These are phyloP conservation scores for Tephrocybe sp. DNA, from an alignment of 768 basidiomycete species.

Conservation along the genomic window DNA sequence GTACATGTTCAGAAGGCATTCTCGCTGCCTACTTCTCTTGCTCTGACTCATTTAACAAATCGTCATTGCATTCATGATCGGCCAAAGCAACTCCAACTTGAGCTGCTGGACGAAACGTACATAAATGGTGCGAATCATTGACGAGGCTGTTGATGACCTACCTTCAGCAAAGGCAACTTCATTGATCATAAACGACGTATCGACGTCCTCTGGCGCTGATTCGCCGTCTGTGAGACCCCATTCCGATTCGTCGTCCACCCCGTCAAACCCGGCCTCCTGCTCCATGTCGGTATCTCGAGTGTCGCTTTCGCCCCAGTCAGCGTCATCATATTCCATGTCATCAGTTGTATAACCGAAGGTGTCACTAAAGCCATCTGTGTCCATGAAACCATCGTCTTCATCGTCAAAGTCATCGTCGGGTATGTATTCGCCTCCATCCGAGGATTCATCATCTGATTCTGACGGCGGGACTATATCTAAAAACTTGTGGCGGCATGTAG, in stretches of 20 bases:
- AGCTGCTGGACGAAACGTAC: not conserved
- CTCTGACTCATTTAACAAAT: conserved; percentile 2
- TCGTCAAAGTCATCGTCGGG: conserved; percentile 52
- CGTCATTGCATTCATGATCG: conserved; percentile 1
- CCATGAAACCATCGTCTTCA: conserved; percentile 44
- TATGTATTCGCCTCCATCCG: conserved; percentile 65
- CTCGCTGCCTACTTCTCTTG: conserved; percentile 7
- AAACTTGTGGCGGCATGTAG: conserved; percentile 61
- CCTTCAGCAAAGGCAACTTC: conserved; percentile 15
- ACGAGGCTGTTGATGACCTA: conserved; percentile 11
- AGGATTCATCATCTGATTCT: conserved; percentile 61
- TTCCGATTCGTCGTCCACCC: conserved; percentile 28
- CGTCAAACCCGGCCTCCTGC: conserved; percentile 10
- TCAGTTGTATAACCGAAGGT: conserved; percentile 37
- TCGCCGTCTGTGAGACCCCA: conserved; percentile 44
- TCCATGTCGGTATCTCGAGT: conserved; percentile 18
- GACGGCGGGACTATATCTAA: conserved; percentile 47
- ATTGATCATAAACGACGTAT: conserved; percentile 10
- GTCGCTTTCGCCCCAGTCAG: conserved; percentile 19
- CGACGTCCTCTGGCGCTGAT: conserved; percentile 24
- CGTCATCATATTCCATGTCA: conserved; percentile 30
- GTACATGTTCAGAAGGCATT: not conserved
- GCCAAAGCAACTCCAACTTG: conserved; percentile 6
- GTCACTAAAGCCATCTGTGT: conserved; percentile 40
- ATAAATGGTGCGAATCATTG: not conserved